Evolutionary conservation across 306 rosid genomes (phyloP), one percentile per base, ranked within the genome.

Genomic region (Quercus robur): DNA sequence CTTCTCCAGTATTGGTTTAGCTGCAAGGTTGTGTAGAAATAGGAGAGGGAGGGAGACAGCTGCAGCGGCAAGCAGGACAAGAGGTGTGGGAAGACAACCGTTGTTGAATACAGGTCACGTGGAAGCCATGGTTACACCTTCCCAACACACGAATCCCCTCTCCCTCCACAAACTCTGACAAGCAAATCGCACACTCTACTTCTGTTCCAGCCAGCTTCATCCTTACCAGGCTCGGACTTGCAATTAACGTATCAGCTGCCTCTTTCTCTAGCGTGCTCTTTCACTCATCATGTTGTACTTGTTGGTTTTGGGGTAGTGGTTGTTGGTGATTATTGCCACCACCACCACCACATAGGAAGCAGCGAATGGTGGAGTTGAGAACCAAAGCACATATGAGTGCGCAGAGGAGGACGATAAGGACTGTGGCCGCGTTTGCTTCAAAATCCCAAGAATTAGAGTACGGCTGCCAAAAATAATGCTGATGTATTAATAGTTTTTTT

Each of bases 381-480:
- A 81, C 85, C 13, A 86, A 74, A 23, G 85, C 78, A 55, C 85
- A 86, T 25, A 81, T 75, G 62, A 86, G 90, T 0, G 84, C 85
- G 15, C 84, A 86, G 77, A 86, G 90, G 82, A 86, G 87, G 82
- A 86, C 28, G 77, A 86, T 75, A 71, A 86, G 69, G 56, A 86
- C 68, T 35, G 75, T 78, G 57, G 87, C 80, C 0, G 84, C 85
- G 84, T 86, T 86, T 64, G 87, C 85, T 77, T 86, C 90, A 83
- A 86, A 86, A 44, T 84, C 81, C 51, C 35, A 51, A 23, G 87
- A 71, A 35, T 59, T 78, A n/a, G 90, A 73, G 77, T 83, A 83
- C 18, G 85, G 82, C 23, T 83, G 62, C 87, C 85, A 86, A 11
- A 31, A 31, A 31, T 4, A 31, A 31, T 31, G 35, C 5, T 31